Base-by-base conservation (phyloP, 2,329 filamentous ascomycete species). In the Aspergillus transmontanensis region DNA sequence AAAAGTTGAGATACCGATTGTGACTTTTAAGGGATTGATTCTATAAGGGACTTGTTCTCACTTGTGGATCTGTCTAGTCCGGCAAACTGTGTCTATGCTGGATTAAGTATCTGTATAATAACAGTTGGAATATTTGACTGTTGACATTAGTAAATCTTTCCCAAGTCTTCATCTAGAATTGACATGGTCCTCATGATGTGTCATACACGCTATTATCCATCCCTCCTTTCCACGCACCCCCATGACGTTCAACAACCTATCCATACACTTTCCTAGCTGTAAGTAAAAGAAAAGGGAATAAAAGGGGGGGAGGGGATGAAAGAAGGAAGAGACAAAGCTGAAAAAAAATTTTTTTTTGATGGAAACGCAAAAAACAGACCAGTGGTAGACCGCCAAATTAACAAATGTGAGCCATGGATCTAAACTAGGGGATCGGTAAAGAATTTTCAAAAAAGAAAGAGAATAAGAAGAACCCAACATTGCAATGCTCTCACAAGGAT, bases 401-500 rank as follows among this genome's bases (percentile, higher is more conserved):
- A 30, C 7, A 30, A n/a, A 51, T 32, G 48, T 7, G 19, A 32
- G 28, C 19, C 26, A 34, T 32, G 26, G 6, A 34, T 51, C 7
- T 32, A 32, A 51, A 32, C 9, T 19, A 51, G 26, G 28, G 19
- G 12, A 21, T 48, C 23, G 16, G 45, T 7, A 26, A 41, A 19
- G n/a, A 6, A 41, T 7, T 19, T 41, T 41, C 19, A 48, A 34
- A 58, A 57, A 57, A 55, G 41, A 57, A 61, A 39, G 41, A 64
- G 48, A 59, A 26, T 30, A 14, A 55, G 55, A 63, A 56, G 55
- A 53, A 55, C 61, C 59, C 54, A 61, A 63, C 57, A 64, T 36
- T 28, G 23, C 60, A 59, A 67, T 69, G 48, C 65, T 67, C 58
- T 66, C 68, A 72, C 56, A 67, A 62, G 51, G 67, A 65, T 63